Evolutionary conservation across 108 stramenopile species (phyloP).

Genomic region (Mediolabrus comicus): DNA sequence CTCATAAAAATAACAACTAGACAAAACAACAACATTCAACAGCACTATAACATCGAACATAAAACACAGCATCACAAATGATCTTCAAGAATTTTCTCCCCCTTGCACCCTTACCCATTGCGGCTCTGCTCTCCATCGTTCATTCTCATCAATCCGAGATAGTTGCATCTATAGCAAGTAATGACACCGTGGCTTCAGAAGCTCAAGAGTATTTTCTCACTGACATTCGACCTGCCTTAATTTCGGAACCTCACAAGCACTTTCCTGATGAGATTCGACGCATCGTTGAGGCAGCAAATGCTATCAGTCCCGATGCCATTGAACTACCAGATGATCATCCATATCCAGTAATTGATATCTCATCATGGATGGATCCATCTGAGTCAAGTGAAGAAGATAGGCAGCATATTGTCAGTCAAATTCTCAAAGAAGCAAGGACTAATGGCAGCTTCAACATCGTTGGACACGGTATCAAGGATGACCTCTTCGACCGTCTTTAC

Average conservation of each 20-base stretch:
- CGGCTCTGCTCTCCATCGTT: too few species aligned
- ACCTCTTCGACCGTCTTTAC: not conserved
- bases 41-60: too few species aligned
- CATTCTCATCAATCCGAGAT: too few species aligned
- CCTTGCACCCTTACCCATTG: too few species aligned
- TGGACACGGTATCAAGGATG: not conserved
- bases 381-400: not conserved
- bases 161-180: too few species aligned
- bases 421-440: not conserved
- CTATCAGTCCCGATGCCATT: not conserved
- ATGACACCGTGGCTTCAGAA: too few species aligned
- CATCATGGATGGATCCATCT: not conserved
- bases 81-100: too few species aligned
- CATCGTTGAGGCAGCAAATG: not conserved
- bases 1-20: too few species aligned
- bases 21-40: too few species aligned
- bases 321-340: not conserved
- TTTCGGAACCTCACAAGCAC: not conserved
- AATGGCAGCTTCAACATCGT: not conserved
- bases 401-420: not conserved
- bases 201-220: too few species aligned
- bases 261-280: not conserved
- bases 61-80: too few species aligned
- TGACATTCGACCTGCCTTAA: too few species aligned
- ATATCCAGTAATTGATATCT: not conserved